A percentile compares a stretch with the other conserved stretches of the same genome.
These are phyloP conservation scores for Pseudozyma pruni DNA, from an alignment of 1,284 basidiomycete species.

Conservation along the genomic window DNA sequence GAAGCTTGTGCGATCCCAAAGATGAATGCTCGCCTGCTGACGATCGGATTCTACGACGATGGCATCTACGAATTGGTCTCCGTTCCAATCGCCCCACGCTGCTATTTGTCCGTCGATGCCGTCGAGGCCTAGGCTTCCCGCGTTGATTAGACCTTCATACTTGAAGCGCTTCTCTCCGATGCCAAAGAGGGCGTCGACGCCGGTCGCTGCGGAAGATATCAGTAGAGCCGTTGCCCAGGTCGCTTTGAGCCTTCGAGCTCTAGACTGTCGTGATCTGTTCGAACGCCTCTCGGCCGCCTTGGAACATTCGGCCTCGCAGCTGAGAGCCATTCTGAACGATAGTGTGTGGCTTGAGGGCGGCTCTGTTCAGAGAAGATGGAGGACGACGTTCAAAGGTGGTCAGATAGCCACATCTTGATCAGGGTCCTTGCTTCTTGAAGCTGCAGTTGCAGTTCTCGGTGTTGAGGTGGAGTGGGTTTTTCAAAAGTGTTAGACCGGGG, in stretches of 20 bases:
- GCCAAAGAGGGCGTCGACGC: slow-evolving; percentile 46
- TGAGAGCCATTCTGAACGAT: slow-evolving; percentile 20
- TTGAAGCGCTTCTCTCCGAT: slow-evolving; percentile 76
- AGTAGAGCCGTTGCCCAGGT: slow-evolving; percentile 32
- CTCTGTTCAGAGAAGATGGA: not conserved
- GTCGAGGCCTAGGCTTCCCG: slow-evolving; percentile 81
- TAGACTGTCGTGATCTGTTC: slow-evolving; percentile 8
- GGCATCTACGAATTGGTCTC: slow-evolving; percentile 82
- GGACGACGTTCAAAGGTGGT: not conserved
- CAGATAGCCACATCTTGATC: not conserved
- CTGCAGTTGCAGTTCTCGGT: no score
- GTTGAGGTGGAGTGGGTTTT: slow-evolving; percentile 23
- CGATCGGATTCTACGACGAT: slow-evolving; percentile 80
- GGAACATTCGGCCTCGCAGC: slow-evolving; percentile 38
- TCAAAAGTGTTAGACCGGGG: slow-evolving; percentile 11
- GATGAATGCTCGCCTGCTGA: slow-evolving; percentile 78
- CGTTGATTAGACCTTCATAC: slow-evolving; percentile 83
- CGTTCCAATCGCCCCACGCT: slow-evolving; percentile 93
- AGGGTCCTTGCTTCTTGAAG: no score
- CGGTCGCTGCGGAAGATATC: slow-evolving; percentile 11
- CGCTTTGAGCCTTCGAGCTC: slow-evolving; percentile 12
- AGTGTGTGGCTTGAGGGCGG: not conserved
- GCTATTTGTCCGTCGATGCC: slow-evolving; percentile 77
- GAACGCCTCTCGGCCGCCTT: slow-evolving; percentile 15
- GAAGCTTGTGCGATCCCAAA: slow-evolving; percentile 82